A percentile compares a stretch with the other conserved stretches of the same genome.
Conservation (phyloP, 2,329 filamentous ascomycete species). For the Trichophyton benhamiae region DNA sequence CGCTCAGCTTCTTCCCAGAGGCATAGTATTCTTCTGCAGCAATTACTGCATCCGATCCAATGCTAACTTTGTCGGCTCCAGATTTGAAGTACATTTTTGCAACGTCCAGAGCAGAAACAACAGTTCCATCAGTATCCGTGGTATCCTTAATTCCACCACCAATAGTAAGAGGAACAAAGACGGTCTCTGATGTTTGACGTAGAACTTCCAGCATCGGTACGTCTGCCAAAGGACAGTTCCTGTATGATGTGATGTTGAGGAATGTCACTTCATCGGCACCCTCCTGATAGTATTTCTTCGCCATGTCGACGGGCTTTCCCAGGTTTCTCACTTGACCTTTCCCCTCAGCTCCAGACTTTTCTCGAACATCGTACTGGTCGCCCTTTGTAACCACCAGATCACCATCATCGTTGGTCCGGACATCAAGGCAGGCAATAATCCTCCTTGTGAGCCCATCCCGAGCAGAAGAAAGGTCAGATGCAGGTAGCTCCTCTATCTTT, state of each 20-base stretch:
- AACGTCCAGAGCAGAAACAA: conserved; percentile 80
- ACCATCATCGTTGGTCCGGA: conserved; percentile 83
- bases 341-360: conserved; percentile 54
- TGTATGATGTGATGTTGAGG: conserved; percentile 95
- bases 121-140: conserved; percentile 72
- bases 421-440: conserved; percentile 91
- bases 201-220: conserved; percentile 93
- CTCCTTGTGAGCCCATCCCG: conserved; percentile 71
- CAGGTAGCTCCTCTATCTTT: conserved; percentile 43
- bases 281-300: conserved; percentile 85
- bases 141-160: conserved; percentile 93
- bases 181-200: conserved; percentile 70
- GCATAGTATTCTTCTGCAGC: conserved; percentile 86
- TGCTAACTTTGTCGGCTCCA: conserved; percentile 93
- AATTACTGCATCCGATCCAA: conserved; percentile 85
- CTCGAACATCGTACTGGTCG: conserved; percentile 95
- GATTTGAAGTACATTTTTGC: conserved; percentile 96
- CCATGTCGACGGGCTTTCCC: conserved; percentile 93
- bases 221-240: conserved; percentile 85
- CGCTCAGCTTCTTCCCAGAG: conserved; percentile 54
- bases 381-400: conserved; percentile 97
- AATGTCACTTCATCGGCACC: conserved; percentile 96
- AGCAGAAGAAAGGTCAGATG: conserved; percentile 10
- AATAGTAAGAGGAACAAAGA: conserved; percentile 91
- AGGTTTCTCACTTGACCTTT: conserved; percentile 68